Conservation (phyloP, 495 filamentous ascomycete genomes). For the Monascus purpureus region DNA sequence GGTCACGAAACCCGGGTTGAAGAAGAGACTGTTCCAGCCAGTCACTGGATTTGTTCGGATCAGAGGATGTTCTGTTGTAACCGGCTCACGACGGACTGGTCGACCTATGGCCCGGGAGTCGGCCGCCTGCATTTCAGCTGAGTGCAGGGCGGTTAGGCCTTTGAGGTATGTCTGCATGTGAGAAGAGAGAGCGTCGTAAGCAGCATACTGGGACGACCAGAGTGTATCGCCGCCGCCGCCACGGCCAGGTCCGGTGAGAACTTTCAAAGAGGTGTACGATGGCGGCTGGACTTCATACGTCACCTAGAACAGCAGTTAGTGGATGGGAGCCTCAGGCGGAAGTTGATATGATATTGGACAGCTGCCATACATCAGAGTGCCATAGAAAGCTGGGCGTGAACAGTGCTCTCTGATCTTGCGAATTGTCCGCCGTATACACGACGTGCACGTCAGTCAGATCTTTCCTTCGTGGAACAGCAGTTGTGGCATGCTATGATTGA, state of each 20-base stretch:
- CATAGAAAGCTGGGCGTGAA: slow-evolving; percentile 41
- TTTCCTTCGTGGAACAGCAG: slow-evolving; percentile 40
- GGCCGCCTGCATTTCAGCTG: slow-evolving; percentile 55
- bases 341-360: too few relatives aligned
- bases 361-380: slow-evolving; percentile 48
- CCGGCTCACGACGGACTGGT: slow-evolving; percentile 50
- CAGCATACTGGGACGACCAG: slow-evolving; percentile 61
- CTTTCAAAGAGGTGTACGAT: slow-evolving; percentile 57
- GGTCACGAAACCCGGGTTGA: slow-evolving; percentile 66
- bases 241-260: slow-evolving; percentile 50
- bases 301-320: slow-evolving; percentile 24
- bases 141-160: slow-evolving; percentile 55
- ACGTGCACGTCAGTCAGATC: slow-evolving; percentile 58
- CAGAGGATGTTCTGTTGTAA: slow-evolving; percentile 54
- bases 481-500: slow-evolving; percentile 35
- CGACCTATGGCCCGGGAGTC: slow-evolving; percentile 46
- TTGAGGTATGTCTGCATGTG: slow-evolving; percentile 61
- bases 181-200: slow-evolving; percentile 54
- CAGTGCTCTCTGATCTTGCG: slow-evolving; percentile 41
- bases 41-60: slow-evolving; percentile 61
- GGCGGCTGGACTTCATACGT: slow-evolving; percentile 71
- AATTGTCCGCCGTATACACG: slow-evolving; percentile 50
- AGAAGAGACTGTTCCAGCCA: slow-evolving; percentile 61
- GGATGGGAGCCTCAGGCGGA: slow-evolving; percentile 1
- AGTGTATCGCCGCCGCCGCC: slow-evolving; percentile 64